These are phyloP conservation scores for Triticum monococcum DNA, from an alignment of 176 grass and related monocot genomes.

Conservation along the genomic window DNA sequence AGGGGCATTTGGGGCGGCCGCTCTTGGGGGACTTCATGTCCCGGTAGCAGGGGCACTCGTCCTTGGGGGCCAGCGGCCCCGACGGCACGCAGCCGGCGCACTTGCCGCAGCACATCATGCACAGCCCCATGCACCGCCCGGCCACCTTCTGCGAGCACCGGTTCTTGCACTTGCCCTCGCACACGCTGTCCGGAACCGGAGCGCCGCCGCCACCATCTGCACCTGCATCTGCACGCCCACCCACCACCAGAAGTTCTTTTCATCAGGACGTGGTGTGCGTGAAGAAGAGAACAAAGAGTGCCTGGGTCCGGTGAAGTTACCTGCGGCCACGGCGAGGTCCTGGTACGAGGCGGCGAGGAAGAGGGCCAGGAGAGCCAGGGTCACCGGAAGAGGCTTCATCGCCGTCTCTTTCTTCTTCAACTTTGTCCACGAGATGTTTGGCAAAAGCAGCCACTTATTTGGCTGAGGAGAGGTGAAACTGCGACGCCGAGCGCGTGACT, in stretches of 20 bases:
- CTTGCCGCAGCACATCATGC: conserved; percentile 66
- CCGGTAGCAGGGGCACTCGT: conserved; percentile 86
- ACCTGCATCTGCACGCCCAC: not conserved
- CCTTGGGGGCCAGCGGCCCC: conserved; percentile 69
- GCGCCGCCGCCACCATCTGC: not conserved
- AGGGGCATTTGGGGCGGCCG: conserved; percentile 73
- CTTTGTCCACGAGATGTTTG: not conserved
- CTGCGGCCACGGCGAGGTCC: conserved; percentile 26
- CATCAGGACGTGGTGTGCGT: no score
- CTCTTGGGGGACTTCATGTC: conserved; percentile 58
- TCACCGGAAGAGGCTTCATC: conserved; percentile 12
- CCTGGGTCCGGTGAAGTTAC: not conserved
- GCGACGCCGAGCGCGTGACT: not conserved
- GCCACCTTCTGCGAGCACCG: conserved; percentile 64
- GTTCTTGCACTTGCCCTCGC: conserved; percentile 58
- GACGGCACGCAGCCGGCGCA: conserved; percentile 78
- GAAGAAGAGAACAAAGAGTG: not conserved
- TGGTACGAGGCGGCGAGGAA: conserved; percentile 1
- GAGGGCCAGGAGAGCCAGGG: not conserved
- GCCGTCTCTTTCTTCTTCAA: not conserved
- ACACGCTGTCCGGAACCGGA: not conserved
- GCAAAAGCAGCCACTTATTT: not conserved
- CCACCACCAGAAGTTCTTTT: not conserved
- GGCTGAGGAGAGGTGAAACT: not conserved
- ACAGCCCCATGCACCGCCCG: conserved; percentile 53